phyloP scores from a whole-genome alignment of 371 early-diverging fungal species.

The Mortierella sp. region DNA sequence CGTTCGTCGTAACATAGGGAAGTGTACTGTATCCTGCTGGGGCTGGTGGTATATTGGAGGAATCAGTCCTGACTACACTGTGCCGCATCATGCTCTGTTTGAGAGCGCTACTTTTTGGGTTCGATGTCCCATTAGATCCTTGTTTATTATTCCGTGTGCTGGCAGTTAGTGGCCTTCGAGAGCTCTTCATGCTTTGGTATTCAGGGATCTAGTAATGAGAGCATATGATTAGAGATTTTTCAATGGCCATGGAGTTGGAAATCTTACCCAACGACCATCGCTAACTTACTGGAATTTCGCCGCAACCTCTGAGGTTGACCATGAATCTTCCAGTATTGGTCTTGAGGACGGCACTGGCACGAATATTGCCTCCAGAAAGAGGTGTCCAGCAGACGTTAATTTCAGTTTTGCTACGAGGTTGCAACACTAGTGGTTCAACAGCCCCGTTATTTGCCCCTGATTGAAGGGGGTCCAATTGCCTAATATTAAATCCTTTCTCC shows the following conservation, averaged over 20 bases:
- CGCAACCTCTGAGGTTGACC: constrained; percentile 44
- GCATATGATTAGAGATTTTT: neutral
- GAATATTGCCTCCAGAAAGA: constrained; percentile 24
- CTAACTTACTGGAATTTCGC: constrained; percentile 39
- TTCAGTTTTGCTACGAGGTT: constrained; percentile 37
- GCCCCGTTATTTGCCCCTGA: neutral
- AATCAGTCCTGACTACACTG: constrained; percentile 9
- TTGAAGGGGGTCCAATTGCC: constrained; percentile 42
- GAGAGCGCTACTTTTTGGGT: constrained; percentile 16
- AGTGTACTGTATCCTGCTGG: constrained; percentile 50
- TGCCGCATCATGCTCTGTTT: constrained; percentile 43
- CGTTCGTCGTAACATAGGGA: constrained; percentile 55
- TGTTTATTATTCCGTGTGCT: constrained; percentile 11
- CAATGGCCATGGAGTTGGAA: neutral
- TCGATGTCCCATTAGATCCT: neutral
- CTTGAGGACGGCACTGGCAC: constrained; percentile 44
- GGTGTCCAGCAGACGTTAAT: constrained; percentile 48
- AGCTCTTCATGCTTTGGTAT: constrained; percentile 22
- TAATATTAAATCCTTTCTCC: constrained; percentile 49
- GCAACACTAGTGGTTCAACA: constrained; percentile 20
- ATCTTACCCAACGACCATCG: neutral
- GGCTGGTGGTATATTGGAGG: constrained; percentile 11
- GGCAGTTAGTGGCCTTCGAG: constrained; percentile 14
- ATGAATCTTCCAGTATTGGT: constrained; percentile 30
- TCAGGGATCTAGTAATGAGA: constrained; percentile 18